These are phyloP conservation scores for Verruconis gallopava DNA, from an alignment of 2,329 filamentous ascomycete genomes.

Conservation along the genomic window DNA sequence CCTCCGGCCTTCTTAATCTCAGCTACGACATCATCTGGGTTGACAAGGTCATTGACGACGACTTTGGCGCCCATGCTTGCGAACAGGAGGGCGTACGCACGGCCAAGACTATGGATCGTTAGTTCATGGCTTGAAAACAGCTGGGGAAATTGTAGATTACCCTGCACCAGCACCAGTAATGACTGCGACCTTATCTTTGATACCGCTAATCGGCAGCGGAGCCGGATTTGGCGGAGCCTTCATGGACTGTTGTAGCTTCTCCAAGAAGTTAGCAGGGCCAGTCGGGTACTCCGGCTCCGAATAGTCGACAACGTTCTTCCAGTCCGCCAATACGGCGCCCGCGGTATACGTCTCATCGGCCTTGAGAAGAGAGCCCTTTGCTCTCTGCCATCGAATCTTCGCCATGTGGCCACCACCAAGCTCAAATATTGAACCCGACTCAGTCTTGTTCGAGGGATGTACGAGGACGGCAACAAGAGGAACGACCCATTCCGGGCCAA, in stretches of 20 bases:
- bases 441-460: slow-evolving; percentile 60
- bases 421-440: slow-evolving; percentile 79
- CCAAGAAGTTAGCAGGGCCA: slow-evolving; percentile 79
- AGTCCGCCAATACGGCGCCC: slow-evolving; percentile 70
- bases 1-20: slow-evolving; percentile 79
- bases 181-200: slow-evolving; percentile 72
- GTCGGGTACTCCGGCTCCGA: slow-evolving; percentile 69
- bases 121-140: not conserved
- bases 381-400: slow-evolving; percentile 82
- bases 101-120: slow-evolving; percentile 49
- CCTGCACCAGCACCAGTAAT: slow-evolving; percentile 80
- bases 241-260: slow-evolving; percentile 69
- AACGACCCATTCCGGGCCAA: slow-evolving; percentile 83
- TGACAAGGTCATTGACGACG: slow-evolving; percentile 70
- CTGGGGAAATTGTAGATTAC: slow-evolving; percentile 28
- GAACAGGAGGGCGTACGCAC: slow-evolving; percentile 79
- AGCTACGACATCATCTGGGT: slow-evolving; percentile 68
- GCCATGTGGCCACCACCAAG: slow-evolving; percentile 76
- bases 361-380: slow-evolving; percentile 73
- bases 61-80: slow-evolving; percentile 67
- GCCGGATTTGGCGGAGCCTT: slow-evolving; percentile 60
- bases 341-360: slow-evolving; percentile 75
- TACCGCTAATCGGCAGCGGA: slow-evolving; percentile 59
- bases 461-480: slow-evolving; percentile 72
- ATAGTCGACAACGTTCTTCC: slow-evolving; percentile 74